Evolutionary conservation across 2,329 filamentous ascomycete genomes (phyloP).

Genomic region (Neocatenulostroma microsporum): DNA sequence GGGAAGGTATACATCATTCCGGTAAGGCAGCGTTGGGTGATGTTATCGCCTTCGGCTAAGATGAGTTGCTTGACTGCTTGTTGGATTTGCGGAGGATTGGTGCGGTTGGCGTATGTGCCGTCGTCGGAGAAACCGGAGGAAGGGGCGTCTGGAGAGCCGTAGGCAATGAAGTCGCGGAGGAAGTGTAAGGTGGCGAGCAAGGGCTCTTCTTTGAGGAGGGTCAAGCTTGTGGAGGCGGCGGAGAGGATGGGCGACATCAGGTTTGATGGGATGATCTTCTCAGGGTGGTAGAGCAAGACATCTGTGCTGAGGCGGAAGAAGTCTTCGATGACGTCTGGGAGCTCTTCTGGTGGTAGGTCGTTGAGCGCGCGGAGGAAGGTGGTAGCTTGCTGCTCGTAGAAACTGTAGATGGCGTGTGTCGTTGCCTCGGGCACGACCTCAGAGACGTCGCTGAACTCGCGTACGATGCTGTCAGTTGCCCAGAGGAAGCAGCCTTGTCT

Average conservation of each 20-base stretch:
- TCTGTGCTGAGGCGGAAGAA: conserved; percentile 93
- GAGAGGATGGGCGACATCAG: conserved; percentile 78
- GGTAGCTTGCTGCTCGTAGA: conserved; percentile 89
- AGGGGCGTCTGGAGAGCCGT: conserved; percentile 65
- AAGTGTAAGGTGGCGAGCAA: conserved; percentile 89
- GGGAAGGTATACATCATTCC: conserved; percentile 99
- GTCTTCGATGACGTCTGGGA: conserved; percentile 85
- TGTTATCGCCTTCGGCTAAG: conserved; percentile 56
- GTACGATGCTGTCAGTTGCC: conserved; percentile 89
- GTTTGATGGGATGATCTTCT: conserved; percentile 69
- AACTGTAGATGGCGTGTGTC: conserved; percentile 80
- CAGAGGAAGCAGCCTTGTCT: conserved; percentile 97
- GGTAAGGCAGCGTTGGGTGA: conserved; percentile 84
- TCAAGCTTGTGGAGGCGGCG: conserved; percentile 77
- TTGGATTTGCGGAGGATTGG: conserved; percentile 62
- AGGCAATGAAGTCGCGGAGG: conserved; percentile 81
- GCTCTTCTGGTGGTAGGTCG: conserved; percentile 67
- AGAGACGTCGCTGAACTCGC: conserved; percentile 87
- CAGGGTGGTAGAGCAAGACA: conserved; percentile 85
- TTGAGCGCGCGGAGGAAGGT: conserved; percentile 85
- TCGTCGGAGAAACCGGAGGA: conserved; percentile 51
- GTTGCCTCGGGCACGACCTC: conserved; percentile 77
- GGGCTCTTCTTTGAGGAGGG: conserved; percentile 84
- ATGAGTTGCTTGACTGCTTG: conserved; percentile 66
- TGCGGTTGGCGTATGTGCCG: conserved; percentile 36